Conservation (phyloP, 306 rosid species). For the Cucurbita maxima region DNA sequence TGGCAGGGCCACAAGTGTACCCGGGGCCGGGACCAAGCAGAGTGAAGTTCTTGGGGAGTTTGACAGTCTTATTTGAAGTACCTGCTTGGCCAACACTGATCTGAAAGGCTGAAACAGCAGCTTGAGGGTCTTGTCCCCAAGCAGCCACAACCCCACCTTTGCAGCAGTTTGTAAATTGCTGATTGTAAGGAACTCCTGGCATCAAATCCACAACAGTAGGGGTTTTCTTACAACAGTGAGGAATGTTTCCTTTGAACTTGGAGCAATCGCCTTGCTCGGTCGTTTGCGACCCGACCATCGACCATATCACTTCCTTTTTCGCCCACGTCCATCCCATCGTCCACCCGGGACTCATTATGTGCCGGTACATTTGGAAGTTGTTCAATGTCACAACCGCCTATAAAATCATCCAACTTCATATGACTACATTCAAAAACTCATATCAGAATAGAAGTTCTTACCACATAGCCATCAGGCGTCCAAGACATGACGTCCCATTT, state of each 20-base stretch:
- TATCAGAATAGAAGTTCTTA: slow-evolving; percentile 8
- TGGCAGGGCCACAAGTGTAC: slow-evolving; percentile 86
- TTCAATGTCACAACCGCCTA: slow-evolving; percentile 61
- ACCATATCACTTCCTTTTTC: slow-evolving; percentile 79
- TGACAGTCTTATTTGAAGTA: slow-evolving; percentile 71
- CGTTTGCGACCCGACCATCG: slow-evolving; percentile 62
- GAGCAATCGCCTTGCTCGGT: slow-evolving; percentile 98
- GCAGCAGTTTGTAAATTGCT: slow-evolving; percentile 76
- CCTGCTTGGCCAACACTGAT: slow-evolving; percentile 75
- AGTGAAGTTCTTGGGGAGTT: slow-evolving; percentile 76
- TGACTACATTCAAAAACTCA: neutral
- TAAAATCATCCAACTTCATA: neutral
- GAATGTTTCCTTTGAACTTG: slow-evolving; percentile 60
- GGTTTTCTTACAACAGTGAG: slow-evolving; percentile 76
- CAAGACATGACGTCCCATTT: slow-evolving; percentile 93
- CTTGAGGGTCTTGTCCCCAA: slow-evolving; percentile 88
- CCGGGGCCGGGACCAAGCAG: slow-evolving; percentile 85
- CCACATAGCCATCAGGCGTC: slow-evolving; percentile 93
- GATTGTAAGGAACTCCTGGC: slow-evolving; percentile 93
- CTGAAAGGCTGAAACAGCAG: slow-evolving; percentile 71
- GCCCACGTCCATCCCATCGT: slow-evolving; percentile 93
- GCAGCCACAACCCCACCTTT: slow-evolving; percentile 84
- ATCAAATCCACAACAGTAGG: slow-evolving; percentile 81
- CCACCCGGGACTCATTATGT: slow-evolving; percentile 88
- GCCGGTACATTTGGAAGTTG: slow-evolving; percentile 87